Evolutionary conservation across 2,329 filamentous ascomycete species (phyloP).

Genomic region (Harringtonia aguacate): DNA sequence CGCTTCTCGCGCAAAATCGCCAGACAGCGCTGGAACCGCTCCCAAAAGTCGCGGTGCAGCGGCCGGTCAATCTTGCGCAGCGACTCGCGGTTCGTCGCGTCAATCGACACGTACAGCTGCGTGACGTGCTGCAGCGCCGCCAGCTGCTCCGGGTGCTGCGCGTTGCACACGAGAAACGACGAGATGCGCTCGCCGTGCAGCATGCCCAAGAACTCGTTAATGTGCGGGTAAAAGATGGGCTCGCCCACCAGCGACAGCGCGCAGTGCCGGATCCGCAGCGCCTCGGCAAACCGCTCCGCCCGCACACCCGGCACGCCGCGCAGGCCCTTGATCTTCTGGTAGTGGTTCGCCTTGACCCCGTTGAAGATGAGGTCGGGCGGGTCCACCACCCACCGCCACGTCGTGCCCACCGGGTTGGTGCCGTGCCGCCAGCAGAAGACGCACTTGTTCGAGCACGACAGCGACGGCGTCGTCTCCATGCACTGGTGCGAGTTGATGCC

Average conservation of each 20-base stretch:
- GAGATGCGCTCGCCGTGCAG: conserved; percentile 81
- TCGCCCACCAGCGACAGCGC: conserved; percentile 88
- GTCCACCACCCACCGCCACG: conserved; percentile 94
- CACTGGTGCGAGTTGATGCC: conserved; percentile 93
- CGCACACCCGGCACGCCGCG: conserved; percentile 86
- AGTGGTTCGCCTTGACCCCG: conserved; percentile 84
- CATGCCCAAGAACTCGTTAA: conserved; percentile 81
- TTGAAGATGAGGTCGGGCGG: conserved; percentile 81
- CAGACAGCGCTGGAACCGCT: conserved; percentile 82
- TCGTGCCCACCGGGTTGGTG: conserved; percentile 92
- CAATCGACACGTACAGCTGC: conserved; percentile 92
- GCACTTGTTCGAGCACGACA: conserved; percentile 96
- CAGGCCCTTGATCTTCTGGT: conserved; percentile 97
- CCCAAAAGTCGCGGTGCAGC: conserved; percentile 94
- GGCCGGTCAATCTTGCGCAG: conserved; percentile 84
- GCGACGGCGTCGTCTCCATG: conserved; percentile 94
- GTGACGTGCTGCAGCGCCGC: conserved; percentile 75
- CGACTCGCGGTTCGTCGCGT: conserved; percentile 82
- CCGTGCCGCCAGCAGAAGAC: conserved; percentile 99
- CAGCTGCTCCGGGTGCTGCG: conserved; percentile 88
- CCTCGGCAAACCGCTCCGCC: conserved; percentile 84
- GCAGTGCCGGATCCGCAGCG: conserved; percentile 87
- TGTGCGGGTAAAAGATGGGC: conserved; percentile 97
- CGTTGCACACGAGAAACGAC: conserved; percentile 93
- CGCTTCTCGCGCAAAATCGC: conserved; percentile 80